A percentile compares a stretch with the other conserved stretches of the same genome.
Evolutionary conservation across 2,329 filamentous ascomycete genomes (phyloP).

Genomic region (Clathrospora elynae): DNA sequence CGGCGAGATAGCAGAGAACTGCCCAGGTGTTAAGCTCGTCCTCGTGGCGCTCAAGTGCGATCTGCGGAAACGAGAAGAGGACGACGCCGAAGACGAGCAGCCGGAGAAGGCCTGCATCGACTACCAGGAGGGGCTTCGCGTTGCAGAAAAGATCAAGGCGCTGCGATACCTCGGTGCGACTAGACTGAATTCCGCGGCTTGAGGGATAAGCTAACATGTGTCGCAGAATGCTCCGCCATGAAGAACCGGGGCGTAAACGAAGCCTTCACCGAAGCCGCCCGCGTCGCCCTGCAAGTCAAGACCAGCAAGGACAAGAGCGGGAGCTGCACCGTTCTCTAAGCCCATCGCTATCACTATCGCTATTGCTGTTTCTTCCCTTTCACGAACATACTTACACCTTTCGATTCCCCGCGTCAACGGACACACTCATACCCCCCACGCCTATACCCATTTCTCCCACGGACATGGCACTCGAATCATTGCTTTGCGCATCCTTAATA

Average conservation of each 20-base stretch:
- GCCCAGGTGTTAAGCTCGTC: conserved; percentile 91
- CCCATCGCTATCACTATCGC: not conserved
- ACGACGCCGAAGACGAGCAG: conserved; percentile 57
- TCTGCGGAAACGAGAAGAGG: conserved; percentile 74
- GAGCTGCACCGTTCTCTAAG: conserved; percentile 46
- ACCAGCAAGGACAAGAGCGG: conserved; percentile 55
- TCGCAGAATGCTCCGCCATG: conserved; percentile 91
- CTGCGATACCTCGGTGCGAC: conserved; percentile 80
- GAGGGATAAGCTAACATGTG: conserved; percentile 12
- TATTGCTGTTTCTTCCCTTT: conserved; percentile 1
- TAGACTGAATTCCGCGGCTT: no score
- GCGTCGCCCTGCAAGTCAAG: conserved; percentile 75
- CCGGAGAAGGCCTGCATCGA: conserved; percentile 70
- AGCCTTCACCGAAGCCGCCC: conserved; percentile 95
- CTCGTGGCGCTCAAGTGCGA: conserved; percentile 97
- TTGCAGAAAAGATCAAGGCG: conserved; percentile 88
- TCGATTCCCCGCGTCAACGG: not conserved
- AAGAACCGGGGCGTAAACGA: conserved; percentile 98
- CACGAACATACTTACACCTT: conserved; percentile 11
- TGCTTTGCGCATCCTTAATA: no score
- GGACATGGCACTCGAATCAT: no score
- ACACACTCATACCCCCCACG: not conserved
- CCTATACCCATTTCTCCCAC: no score
- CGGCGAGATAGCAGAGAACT: conserved; percentile 96
- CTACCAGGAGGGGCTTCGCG: conserved; percentile 89